Base-by-base conservation (phyloP, 1,139 yeast species). In the Diutina mesorugosa region DNA sequence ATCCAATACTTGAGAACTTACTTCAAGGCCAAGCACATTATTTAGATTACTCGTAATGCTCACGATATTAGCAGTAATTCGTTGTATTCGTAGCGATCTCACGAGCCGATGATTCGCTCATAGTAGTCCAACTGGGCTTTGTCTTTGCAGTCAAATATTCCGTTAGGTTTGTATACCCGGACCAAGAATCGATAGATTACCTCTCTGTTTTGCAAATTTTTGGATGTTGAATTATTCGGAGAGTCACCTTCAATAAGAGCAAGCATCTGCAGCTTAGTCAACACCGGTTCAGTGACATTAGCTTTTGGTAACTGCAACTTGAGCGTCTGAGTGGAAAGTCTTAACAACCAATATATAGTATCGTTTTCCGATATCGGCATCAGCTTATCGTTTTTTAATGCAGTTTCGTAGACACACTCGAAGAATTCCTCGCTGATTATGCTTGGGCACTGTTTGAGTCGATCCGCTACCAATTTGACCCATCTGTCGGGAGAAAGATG, bases 11-110 rank as follows among this genome's bases (percentile, higher is more conserved):
- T 91, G 74, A 86, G 96, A 75, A 86, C 87, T 69, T 91, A 88
- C 77, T 91, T 91, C 84, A 86, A 88, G 73, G 87, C 96, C 58
- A 91, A 91, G 76, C 97, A 91, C 69, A 91, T 91, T 66, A 85
- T 91, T 63, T 91, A 77, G 72, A 26, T 26, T 35, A n/a, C 2
- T n/a, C 14, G 30, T 45, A 45, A 45, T 45, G 47, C 41, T n/a
- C 41, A 35, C 14, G 41, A 35, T n/a, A 35, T 35, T 35, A 35
- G 41, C 14, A 35, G n/a, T 35, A 10, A 5, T n/a, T n/a, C 41
- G n/a, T 35, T 35, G 5, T 35, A 35, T 12, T 35, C 3, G 4
- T 35, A 9, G 41, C 14, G 14, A 14, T 9, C 3, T 9, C 12
- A 8, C 41, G 41, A 35, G 12, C 41, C 41, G 6, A 6, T n/a